Base-by-base conservation (phyloP, 106 monocot genomes). In the Gastrodia elata region DNA sequence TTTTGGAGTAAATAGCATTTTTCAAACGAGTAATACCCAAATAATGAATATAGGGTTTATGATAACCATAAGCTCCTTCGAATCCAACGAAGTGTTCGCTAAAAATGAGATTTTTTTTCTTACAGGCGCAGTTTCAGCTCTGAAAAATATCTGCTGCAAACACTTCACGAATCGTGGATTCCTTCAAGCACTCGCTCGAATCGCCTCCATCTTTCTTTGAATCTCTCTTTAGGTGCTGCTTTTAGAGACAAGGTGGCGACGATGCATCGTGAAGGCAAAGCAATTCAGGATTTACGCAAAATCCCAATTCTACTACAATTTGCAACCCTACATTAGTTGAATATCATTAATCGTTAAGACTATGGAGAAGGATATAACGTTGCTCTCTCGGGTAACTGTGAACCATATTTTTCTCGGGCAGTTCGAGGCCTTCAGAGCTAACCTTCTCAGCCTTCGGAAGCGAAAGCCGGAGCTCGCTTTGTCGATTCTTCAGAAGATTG, bases 331-430 rank as follows among this genome's bases (percentile, higher is more conserved):
- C 56, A 41, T 35, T 69, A 77, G 52, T 38, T 24, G 25, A 39
- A 33, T 44, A 37, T 43, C 65, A 15, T 20, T 2, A 42, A 20
- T 41, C 7, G 7, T 34, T 34, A 68, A 38, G 65, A 36, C 65
- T 14, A 87, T 80, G 87, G 87, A 82, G 72, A 83, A 86, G 78
- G 91, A 95, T 71, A 82, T 86, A 59, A 80, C 77, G 34, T 65
- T 90, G 56, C 90, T 97, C 79, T 81, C 88, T 61, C 90, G 83
- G 14, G 83, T 88, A 25, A 86, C 86, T 39, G 88, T 84, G 43
- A 93, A 97, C 80, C 86, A 97, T 78, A 90, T 97, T 74, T 91
- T 86, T 77, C 93, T 97, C 52, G 88, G 76, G 42, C 97, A 97
- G 72, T 91, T 87, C 86, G 97, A 97, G 68, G 73, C 93, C 40